Base-by-base conservation (phyloP, 2,329 filamentous ascomycete genomes). In the Neonectria sp. region DNA sequence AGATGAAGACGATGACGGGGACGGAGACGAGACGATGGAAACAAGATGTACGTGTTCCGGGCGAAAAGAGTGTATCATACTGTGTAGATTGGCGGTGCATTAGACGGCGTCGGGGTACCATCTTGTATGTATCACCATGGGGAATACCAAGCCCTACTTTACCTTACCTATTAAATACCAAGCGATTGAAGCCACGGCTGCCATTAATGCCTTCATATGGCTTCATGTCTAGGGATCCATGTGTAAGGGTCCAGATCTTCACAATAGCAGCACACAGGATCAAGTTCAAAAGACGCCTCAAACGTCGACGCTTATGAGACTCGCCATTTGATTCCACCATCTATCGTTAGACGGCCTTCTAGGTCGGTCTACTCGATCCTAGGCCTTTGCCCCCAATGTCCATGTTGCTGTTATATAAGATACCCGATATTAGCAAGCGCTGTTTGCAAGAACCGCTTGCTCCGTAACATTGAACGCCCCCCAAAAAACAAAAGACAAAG, bases 21-120 rank as follows among this genome's bases (percentile, higher is more conserved):
- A 13, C 17, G 15, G 35, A 56, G 40, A 60, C 43, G 56, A 62
- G 17, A 61, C 51, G 40, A 63, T 53, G 58, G 57, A 67, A 70
- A 63, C 64, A 64, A 68, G 61, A 29, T 74, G 70, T 73, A 69
- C 33, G 63, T 68, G 66, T 64, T 55, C 43, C 48, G 63, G 63
- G 61, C 33, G 43, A 61, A 72, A 70, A 62, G 63, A 75, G 73
- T 83, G 80, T 83, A 82, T 76, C 79, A 84, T 83, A 83, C 66
- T 74, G 72, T 83, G 79, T 82, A 81, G 79, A 82, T 78, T 79
- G 79, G 76, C 73, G 80, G 79, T 81, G 82, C 82, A 84, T 84
- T 80, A 81, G 77, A 82, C 75, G 81, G 83, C 82, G 82, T 82
- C 77, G 71, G 79, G 80, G 74, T 76, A 77, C 73, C 72, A 76